Conservation (phyloP, 1,139 yeast genomes). For the Saccharomyces hybrid region DNA sequence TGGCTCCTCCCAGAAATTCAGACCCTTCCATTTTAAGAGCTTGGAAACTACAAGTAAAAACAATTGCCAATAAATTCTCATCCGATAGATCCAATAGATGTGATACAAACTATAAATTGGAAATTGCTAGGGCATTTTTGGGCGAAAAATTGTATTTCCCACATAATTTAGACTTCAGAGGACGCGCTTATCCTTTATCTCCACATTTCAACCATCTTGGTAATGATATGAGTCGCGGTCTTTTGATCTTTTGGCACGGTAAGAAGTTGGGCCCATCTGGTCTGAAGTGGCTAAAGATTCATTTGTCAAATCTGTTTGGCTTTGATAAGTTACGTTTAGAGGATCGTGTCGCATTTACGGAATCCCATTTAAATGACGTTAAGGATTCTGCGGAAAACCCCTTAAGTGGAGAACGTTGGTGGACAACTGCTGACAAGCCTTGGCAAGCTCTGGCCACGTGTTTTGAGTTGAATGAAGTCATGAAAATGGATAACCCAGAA, state of each 20-base stretch:
- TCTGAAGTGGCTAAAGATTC: conserved; percentile 81
- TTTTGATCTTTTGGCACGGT: conserved; percentile 85
- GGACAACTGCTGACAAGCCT: conserved; percentile 86
- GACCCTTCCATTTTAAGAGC: conserved; percentile 71
- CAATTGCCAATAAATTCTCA: conserved; percentile 52
- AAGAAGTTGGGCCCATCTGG: conserved; percentile 69
- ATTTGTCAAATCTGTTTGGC: conserved; percentile 82
- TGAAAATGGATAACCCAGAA: conserved; percentile 63
- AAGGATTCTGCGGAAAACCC: conserved; percentile 69
- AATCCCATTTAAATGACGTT: conserved; percentile 56
- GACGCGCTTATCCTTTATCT: conserved; percentile 91
- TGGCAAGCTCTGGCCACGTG: conserved; percentile 93
- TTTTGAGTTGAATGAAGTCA: conserved; percentile 69
- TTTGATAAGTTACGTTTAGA: conserved; percentile 73
- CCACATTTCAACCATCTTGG: conserved; percentile 80
- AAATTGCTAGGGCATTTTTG: conserved; percentile 85
- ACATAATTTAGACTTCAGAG: conserved; percentile 89
- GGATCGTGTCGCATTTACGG: conserved; percentile 68
- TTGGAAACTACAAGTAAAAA: conserved; percentile 57
- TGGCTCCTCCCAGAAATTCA: conserved; percentile 54
- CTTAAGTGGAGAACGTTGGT: conserved; percentile 54
- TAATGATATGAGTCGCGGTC: conserved; percentile 81
- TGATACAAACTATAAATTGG: conserved; percentile 86
- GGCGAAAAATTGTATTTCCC: conserved; percentile 92
- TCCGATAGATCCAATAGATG: conserved; percentile 80